These are phyloP conservation scores for Saturnispora mendoncae DNA, from an alignment of 805 yeast species.

Conservation along the genomic window DNA sequence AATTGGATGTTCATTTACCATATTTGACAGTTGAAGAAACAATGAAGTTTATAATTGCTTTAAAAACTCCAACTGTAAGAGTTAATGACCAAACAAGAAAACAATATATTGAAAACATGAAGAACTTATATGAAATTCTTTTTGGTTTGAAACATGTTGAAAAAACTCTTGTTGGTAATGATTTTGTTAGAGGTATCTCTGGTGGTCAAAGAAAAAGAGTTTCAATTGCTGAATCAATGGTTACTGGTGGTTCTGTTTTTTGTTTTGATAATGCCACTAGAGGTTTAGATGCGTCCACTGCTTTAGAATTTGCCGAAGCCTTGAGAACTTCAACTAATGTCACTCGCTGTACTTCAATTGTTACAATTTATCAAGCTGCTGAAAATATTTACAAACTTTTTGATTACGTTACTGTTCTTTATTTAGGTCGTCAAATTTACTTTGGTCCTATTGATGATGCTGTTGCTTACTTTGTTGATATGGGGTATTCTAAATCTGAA, in stretches of 20 bases:
- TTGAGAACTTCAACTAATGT: conserved; percentile 51
- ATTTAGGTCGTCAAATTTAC: conserved; percentile 53
- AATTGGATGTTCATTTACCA: conserved; percentile 49
- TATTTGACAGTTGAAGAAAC: conserved; percentile 46
- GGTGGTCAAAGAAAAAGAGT: conserved; percentile 72
- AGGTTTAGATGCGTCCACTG: conserved; percentile 65
- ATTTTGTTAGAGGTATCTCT: conserved; percentile 59
- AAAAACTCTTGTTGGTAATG: conserved; percentile 58
- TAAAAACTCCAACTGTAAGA: conserved; percentile 44
- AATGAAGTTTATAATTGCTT: conserved; percentile 42
- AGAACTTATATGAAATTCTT: conserved; percentile 43
- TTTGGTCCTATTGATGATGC: conserved; percentile 50
- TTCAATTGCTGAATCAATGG: conserved; percentile 56
- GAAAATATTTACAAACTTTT: conserved; percentile 54
- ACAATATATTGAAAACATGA: conserved; percentile 34
- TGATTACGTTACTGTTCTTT: conserved; percentile 52
- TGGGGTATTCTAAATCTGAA: conserved; percentile 56
- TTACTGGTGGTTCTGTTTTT: conserved; percentile 43
- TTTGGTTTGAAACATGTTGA: conserved; percentile 53
- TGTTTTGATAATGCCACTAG: conserved; percentile 67
- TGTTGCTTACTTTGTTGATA: conserved; percentile 42
- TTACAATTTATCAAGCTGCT: conserved; percentile 62
- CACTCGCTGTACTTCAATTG: conserved; percentile 47
- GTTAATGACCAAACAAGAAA: conserved; percentile 34
- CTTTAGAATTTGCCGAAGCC: conserved; percentile 54